Evolutionary conservation across 495 filamentous ascomycete species (phyloP).

Genomic region (Aspergillus funiculosus): DNA sequence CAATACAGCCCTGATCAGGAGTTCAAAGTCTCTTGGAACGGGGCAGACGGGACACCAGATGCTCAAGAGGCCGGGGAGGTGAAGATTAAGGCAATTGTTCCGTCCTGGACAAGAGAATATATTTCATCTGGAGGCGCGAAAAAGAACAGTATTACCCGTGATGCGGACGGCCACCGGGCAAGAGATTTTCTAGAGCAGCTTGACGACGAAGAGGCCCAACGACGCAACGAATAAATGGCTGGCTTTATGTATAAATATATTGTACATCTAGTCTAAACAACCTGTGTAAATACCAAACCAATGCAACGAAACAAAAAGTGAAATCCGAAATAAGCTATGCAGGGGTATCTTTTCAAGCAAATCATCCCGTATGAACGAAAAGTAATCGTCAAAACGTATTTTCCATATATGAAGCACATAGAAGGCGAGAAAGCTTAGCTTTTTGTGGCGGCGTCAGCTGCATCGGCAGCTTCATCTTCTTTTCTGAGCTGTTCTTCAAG

Average conservation of each 20-base stretch:
- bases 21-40: conserved; percentile 49
- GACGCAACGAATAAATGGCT: conserved; percentile 22
- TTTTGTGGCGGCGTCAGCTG: conserved; percentile 31
- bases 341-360: conserved; percentile 25
- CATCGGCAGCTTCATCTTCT: conserved; percentile 48
- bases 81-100: conserved; percentile 80
- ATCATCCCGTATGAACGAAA: not conserved
- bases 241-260: conserved; percentile 22
- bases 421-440: not conserved
- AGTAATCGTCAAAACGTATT: not conserved
- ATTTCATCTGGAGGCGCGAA: conserved; percentile 29
- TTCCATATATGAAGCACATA: too few relatives aligned
- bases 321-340: conserved; percentile 4
- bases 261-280: conserved; percentile 16
- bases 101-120: conserved; percentile 60
- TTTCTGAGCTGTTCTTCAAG: conserved; percentile 50
- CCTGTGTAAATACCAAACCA: conserved; percentile 16
- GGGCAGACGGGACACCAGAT: conserved; percentile 42
- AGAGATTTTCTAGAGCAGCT: conserved; percentile 37
- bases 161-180: conserved; percentile 28
- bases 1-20: conserved; percentile 47
- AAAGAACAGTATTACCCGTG: conserved; percentile 20
- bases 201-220: conserved; percentile 35
- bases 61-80: conserved; percentile 35
- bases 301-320: not conserved